These are phyloP conservation scores for Fusarium albidum DNA, from an alignment of 2,329 filamentous ascomycete genomes.

Conservation along the genomic window DNA sequence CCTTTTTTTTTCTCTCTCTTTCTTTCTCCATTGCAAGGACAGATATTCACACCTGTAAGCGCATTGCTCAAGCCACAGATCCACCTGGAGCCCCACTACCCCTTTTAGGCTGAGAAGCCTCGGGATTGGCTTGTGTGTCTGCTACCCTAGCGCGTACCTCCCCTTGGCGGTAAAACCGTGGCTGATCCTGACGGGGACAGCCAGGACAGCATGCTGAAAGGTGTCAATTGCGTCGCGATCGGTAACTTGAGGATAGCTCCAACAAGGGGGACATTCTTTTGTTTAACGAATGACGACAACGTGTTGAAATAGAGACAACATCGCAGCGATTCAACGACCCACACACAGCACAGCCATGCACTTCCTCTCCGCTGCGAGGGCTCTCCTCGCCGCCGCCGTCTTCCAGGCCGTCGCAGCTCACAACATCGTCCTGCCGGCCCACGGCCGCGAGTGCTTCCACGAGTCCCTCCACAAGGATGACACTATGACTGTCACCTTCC, in stretches of 20 bases:
- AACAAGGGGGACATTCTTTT: constrained; percentile 16
- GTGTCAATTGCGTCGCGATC: constrained; percentile 43
- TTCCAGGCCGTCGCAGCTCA: constrained; percentile 76
- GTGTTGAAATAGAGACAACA: constrained; percentile 12
- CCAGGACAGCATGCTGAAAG: constrained; percentile 38
- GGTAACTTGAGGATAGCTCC: constrained; percentile 26
- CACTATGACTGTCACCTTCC: constrained; percentile 98
- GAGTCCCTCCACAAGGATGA: constrained; percentile 92
- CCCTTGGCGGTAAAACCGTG: constrained; percentile 36
- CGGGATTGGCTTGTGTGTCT: constrained; percentile 31
- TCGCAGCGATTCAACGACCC: constrained; percentile 18
- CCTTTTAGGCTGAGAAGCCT: constrained; percentile 27
- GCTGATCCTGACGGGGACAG: constrained; percentile 12
- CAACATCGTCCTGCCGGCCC: constrained; percentile 94
- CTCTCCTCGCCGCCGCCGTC: constrained; percentile 51
- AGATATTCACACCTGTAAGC: constrained; percentile 22
- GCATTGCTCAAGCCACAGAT: constrained; percentile 28
- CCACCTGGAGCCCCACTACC: constrained; percentile 12
- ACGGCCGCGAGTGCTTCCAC: constrained; percentile 98
- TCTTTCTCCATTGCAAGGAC: constrained; percentile 34
- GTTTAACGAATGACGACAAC: constrained; percentile 5
- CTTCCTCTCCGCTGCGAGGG: constrained; percentile 50
- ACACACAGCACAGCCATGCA: constrained; percentile 40
- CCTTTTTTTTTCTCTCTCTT: too few species aligned
- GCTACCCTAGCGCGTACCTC: too few species aligned